Conservation (phyloP, 768 basidiomycete species). For the Termitomyces sp. region DNA sequence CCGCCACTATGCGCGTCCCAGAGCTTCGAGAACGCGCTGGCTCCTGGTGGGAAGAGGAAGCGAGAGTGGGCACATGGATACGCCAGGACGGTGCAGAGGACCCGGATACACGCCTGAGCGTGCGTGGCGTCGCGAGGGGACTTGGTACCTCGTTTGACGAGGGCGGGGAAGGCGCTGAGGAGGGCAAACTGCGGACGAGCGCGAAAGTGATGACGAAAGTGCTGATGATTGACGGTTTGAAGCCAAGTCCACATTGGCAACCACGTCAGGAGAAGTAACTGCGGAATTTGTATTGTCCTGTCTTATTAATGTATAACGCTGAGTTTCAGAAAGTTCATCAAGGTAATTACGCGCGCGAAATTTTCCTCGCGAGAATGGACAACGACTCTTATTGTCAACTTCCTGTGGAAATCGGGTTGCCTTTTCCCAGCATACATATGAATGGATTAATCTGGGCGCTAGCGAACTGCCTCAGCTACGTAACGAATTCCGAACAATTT, state of each 20-base stretch:
- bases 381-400: conserved; percentile 67
- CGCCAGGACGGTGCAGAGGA: conserved; percentile 34
- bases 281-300: neutral
- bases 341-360: neutral
- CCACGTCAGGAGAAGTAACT: neutral
- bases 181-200: conserved; percentile 27
- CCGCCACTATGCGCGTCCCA: conserved; percentile 51
- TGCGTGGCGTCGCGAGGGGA: conserved; percentile 41
- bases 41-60: conserved; percentile 56
- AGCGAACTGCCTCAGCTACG: neutral
- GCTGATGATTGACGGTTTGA: conserved; percentile 24
- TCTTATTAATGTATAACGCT: neutral
- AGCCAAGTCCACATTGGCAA: conserved; percentile 27
- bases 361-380: too few relatives aligned
- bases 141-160: conserved; percentile 38
- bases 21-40: conserved; percentile 39
- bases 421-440: conserved; percentile 70
- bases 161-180: conserved; percentile 15
- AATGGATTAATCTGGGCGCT: neutral
- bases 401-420: conserved; percentile 90
- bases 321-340: neutral
- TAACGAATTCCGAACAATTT: neutral
- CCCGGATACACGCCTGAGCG: conserved; percentile 13
- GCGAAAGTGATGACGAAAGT: conserved; percentile 27
- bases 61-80: conserved; percentile 45